A percentile compares a stretch with the other conserved stretches of the same genome.
Conservation (phyloP, 192 early-diverging fungal genomes). For the Irineochytrium annulatum region DNA sequence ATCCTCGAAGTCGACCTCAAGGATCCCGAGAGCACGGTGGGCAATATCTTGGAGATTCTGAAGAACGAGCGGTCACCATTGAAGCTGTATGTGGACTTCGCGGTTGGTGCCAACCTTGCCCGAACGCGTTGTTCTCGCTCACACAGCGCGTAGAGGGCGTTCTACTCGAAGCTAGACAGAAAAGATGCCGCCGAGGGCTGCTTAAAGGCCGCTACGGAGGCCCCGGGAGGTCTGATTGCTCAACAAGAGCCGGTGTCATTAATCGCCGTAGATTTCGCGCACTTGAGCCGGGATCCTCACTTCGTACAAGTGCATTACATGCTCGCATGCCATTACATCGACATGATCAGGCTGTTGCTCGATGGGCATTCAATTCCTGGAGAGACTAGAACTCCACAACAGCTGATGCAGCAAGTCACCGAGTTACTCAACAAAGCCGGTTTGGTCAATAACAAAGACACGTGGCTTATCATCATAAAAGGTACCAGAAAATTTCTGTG, state of each 20-base stretch:
- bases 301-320: constrained; percentile 64
- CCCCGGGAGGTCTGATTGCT: neutral
- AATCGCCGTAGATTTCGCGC: neutral
- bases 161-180: constrained; percentile 61
- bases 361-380: neutral
- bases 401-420: constrained; percentile 64
- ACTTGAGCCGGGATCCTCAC: constrained; percentile 3
- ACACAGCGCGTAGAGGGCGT: constrained; percentile 46
- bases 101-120: constrained; percentile 36
- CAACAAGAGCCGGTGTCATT: neutral
- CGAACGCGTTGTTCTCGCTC: neutral
- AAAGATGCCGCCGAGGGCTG: constrained; percentile 23
- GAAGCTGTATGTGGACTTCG: constrained; percentile 65
- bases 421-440: constrained; percentile 73
- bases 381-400: constrained; percentile 33
- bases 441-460: constrained; percentile 63
- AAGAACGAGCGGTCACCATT: constrained; percentile 60
- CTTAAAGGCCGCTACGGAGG: constrained; percentile 10
- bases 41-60: constrained; percentile 67
- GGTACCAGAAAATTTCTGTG: constrained; percentile 47
- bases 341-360: constrained; percentile 46
- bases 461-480: constrained; percentile 69
- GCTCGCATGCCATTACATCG: constrained; percentile 72
- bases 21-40: constrained; percentile 49
- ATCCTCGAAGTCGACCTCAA: constrained; percentile 67